Conservation (phyloP, 1,139 yeast species). For the Hyphopichia burtonii region DNA sequence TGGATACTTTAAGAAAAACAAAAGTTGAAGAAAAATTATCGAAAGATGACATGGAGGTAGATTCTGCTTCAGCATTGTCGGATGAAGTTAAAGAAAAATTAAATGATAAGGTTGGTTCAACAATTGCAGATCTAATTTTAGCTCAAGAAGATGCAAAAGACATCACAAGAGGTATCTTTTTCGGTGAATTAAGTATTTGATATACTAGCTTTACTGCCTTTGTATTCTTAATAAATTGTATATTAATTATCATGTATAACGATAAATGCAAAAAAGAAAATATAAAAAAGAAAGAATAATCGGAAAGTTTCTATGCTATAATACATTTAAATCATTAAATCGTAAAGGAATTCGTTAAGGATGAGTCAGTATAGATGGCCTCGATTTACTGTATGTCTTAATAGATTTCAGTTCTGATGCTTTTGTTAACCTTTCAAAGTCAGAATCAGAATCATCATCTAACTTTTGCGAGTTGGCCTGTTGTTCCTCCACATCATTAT, state of each 20-base stretch:
- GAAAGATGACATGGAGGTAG: conserved; percentile 30
- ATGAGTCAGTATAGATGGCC: neutral
- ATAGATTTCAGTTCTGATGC: neutral
- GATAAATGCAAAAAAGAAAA: neutral
- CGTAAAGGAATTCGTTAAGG: neutral
- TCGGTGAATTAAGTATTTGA: conserved; percentile 50
- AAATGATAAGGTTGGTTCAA: conserved; percentile 58
- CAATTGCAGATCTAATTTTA: conserved; percentile 51
- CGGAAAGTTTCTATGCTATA: neutral
- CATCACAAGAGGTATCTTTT: conserved; percentile 69
- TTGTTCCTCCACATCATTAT: no score
- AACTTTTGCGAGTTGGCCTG: neutral
- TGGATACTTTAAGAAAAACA: conserved; percentile 55
- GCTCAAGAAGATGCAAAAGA: conserved; percentile 54
- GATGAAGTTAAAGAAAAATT: conserved; percentile 49
- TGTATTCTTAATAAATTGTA: neutral
- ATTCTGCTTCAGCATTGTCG: conserved; percentile 29
- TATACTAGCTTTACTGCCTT: neutral
- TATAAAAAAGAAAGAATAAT: neutral
- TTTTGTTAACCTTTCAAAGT: neutral
- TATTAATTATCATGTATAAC: neutral
- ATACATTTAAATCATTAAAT: neutral
- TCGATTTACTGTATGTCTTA: neutral
- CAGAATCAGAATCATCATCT: conserved; percentile 2
- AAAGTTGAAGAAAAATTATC: conserved; percentile 25